A percentile compares a stretch with the other conserved stretches of the same genome.
These are phyloP conservation scores for Globisporangium spinosum DNA, from an alignment of 352 stramenopile genomes.

Conservation along the genomic window DNA sequence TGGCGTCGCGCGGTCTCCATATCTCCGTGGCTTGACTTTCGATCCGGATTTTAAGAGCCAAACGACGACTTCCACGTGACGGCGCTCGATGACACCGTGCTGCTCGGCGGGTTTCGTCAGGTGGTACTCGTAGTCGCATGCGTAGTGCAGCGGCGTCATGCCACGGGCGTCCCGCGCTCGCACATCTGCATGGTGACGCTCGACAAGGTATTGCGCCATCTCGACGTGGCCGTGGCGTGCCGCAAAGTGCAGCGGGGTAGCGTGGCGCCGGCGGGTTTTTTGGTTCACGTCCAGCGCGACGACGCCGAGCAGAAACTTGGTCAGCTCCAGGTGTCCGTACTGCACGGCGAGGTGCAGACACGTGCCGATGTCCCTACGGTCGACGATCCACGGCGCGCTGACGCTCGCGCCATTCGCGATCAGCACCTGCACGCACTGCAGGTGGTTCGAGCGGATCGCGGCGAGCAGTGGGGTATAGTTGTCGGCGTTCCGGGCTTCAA, in stretches of 20 bases:
- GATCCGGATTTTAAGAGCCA: slow-evolving; percentile 22
- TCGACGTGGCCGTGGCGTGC: slow-evolving; percentile 21
- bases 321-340: slow-evolving; percentile 22
- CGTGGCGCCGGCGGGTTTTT: not conserved
- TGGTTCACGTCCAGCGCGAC: slow-evolving; percentile 24
- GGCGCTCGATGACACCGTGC: slow-evolving; percentile 12
- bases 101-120: slow-evolving; percentile 18
- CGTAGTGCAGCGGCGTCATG: slow-evolving; percentile 41
- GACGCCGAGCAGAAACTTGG: slow-evolving; percentile 23
- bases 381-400: slow-evolving; percentile 12
- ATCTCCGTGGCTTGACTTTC: slow-evolving; percentile 18
- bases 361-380: slow-evolving; percentile 20
- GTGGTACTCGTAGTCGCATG: slow-evolving; percentile 27
- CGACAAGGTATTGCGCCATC: slow-evolving; percentile 26
- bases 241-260: slow-evolving; percentile 23
- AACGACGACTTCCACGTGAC: slow-evolving; percentile 27
- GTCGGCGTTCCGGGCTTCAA: slow-evolving; percentile 25
- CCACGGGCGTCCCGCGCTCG: slow-evolving; percentile 24
- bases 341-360: slow-evolving; percentile 33
- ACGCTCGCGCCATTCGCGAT: slow-evolving; percentile 26
- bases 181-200: slow-evolving; percentile 20
- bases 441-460: slow-evolving; percentile 29
- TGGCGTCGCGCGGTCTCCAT: slow-evolving; percentile 24
- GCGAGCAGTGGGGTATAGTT: slow-evolving; percentile 33
- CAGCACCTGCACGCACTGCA: slow-evolving; percentile 32